phyloP scores from a whole-genome alignment of 75 land plant genomes.

The Picea sitchensis region DNA sequence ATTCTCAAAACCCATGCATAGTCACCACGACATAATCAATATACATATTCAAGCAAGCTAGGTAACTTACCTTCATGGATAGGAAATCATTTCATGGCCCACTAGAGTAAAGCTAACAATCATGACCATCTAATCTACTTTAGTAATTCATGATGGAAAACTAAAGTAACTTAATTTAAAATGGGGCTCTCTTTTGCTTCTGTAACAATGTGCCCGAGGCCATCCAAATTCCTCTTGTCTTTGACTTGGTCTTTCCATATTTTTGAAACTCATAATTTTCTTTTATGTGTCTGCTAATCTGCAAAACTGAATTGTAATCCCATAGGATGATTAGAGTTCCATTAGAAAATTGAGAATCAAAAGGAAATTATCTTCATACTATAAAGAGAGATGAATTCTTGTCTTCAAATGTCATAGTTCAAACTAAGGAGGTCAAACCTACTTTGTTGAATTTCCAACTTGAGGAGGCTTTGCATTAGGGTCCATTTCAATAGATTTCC shows the following conservation, averaged over 20 bases:
- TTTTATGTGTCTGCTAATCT: conserved; percentile 65
- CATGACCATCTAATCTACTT: not conserved
- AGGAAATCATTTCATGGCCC: not conserved
- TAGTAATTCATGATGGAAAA: not conserved
- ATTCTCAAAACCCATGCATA: not conserved
- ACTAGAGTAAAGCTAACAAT: not conserved
- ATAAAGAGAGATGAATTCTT: too few relatives aligned
- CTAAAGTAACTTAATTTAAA: conserved; percentile 40
- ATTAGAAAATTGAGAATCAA: not conserved
- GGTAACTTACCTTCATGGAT: not conserved
- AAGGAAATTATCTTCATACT: too few relatives aligned
- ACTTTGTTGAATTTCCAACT: conserved; percentile 34
- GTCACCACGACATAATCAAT: not conserved
- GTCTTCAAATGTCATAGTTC: too few relatives aligned
- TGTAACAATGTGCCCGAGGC: conserved; percentile 61
- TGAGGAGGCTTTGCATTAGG: conserved; percentile 21
- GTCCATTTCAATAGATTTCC: conserved; percentile 86
- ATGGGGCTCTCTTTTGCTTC: conserved; percentile 59
- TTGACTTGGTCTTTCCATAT: conserved; percentile 47
- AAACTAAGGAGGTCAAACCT: conserved; percentile 11
- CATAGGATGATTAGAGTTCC: not conserved
- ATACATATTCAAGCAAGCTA: not conserved
- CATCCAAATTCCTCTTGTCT: conserved; percentile 66
- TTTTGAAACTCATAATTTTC: conserved; percentile 92
- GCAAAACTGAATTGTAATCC: conserved; percentile 55